These are phyloP conservation scores for Pythium myriotylum DNA, from an alignment of 352 stramenopile species.

Conservation along the genomic window DNA sequence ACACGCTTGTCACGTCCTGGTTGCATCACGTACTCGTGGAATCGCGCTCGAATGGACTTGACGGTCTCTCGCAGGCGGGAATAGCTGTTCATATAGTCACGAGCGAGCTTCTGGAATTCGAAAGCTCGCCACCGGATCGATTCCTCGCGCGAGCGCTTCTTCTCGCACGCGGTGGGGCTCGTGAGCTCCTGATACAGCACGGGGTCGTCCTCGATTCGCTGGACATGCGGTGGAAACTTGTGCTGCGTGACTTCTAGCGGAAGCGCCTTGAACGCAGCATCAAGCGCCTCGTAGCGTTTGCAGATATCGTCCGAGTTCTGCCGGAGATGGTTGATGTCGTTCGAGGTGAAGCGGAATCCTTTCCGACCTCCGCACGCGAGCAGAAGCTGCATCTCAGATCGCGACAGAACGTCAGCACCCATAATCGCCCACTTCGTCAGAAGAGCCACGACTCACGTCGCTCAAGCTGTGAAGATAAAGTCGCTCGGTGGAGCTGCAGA, in stretches of 20 bases:
- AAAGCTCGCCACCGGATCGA: slow-evolving; percentile 53
- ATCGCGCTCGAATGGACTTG: slow-evolving; percentile 51
- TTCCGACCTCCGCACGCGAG: slow-evolving; percentile 75
- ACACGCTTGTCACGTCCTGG: not conserved
- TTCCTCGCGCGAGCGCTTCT: slow-evolving; percentile 24
- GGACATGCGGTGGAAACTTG: slow-evolving; percentile 48
- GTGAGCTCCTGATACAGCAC: slow-evolving; percentile 2
- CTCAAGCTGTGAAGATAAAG: slow-evolving; percentile 76
- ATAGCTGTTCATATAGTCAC: slow-evolving; percentile 69
- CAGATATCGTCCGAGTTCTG: slow-evolving; percentile 51
- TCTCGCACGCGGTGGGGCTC: not conserved
- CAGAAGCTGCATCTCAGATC: slow-evolving; percentile 47
- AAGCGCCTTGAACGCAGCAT: slow-evolving; percentile 56
- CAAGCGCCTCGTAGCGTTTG: slow-evolving; percentile 51
- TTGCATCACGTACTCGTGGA: slow-evolving; percentile 27
- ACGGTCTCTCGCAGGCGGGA: slow-evolving; percentile 51
- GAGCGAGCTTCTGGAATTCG: slow-evolving; percentile 71
- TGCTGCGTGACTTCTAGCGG: slow-evolving; percentile 65
- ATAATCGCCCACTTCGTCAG: not conserved
- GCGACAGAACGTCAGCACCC: not conserved
- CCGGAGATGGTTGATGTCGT: slow-evolving; percentile 65
- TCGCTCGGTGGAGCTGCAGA: slow-evolving; percentile 72
- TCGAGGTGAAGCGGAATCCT: slow-evolving; percentile 77
- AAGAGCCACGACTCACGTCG: slow-evolving; percentile 48
- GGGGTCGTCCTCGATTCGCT: slow-evolving; percentile 65